Evolutionary conservation across 164 flowering plant genomes (phyloP).

Genomic region (Paratinospora sagittata): DNA sequence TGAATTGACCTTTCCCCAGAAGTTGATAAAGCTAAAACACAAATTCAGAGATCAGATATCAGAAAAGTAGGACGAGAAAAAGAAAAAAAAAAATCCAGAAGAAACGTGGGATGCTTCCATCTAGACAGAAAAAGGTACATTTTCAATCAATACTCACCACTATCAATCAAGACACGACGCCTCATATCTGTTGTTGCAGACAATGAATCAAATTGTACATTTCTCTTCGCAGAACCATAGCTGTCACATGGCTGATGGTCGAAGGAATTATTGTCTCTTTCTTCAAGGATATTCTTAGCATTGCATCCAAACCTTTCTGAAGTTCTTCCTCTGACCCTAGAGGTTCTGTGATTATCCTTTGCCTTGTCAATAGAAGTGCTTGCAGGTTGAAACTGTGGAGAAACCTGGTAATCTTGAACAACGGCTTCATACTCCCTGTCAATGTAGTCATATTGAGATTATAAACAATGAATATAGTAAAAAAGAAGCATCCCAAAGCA

Average conservation of each 20-base stretch:
- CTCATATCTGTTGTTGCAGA: conserved; percentile 20
- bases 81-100: neutral
- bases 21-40: conserved; percentile 25
- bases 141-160: conserved; percentile 27
- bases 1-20: conserved; percentile 16
- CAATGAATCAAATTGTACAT: conserved; percentile 9
- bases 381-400: conserved; percentile 15
- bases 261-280: conserved; percentile 9
- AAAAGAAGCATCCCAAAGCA: neutral
- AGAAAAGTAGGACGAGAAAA: neutral
- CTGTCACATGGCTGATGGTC: conserved; percentile 7
- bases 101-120: neutral
- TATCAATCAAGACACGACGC: conserved; percentile 14
- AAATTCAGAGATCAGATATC: conserved; percentile 12
- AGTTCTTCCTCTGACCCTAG: conserved; percentile 10
- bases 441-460: conserved; percentile 8
- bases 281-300: conserved; percentile 8
- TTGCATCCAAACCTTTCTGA: conserved; percentile 8
- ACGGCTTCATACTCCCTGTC: conserved; percentile 31
- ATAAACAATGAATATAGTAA: conserved; percentile 2
- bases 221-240: conserved; percentile 4
- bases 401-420: conserved; percentile 15
- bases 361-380: conserved; percentile 16
- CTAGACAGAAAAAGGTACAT: neutral
- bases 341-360: conserved; percentile 8